These are phyloP conservation scores for Ciborinia camelliae DNA, from an alignment of 2,329 filamentous ascomycete genomes.

Conservation along the genomic window DNA sequence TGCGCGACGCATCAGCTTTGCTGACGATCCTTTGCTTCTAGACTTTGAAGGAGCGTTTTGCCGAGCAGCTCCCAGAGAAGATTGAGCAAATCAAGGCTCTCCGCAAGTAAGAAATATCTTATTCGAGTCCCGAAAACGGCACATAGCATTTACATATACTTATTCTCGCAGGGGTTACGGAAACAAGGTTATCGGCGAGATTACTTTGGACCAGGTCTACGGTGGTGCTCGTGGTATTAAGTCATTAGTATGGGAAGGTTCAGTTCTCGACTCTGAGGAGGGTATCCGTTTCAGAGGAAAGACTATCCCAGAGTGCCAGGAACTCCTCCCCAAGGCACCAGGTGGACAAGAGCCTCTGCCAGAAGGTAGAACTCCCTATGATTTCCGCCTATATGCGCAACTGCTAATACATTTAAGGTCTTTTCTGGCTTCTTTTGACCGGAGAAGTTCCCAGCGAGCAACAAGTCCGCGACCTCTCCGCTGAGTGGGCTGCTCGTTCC, in stretches of 20 bases:
- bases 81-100: constrained; percentile 99
- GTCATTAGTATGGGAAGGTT: constrained; percentile 97
- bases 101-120: constrained; percentile 68
- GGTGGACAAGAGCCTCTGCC: constrained; percentile 96
- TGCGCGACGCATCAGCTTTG: constrained; percentile 28
- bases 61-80: constrained; percentile 91
- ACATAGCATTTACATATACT: constrained; percentile 26
- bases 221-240: constrained; percentile 99
- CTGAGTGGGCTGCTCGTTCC: constrained; percentile 97
- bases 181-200: constrained; percentile 92
- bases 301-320: constrained; percentile 98
- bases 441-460: constrained; percentile 97
- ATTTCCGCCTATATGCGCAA: neutral
- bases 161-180: constrained; percentile 71
- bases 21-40: constrained; percentile 41
- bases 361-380: constrained; percentile 58
- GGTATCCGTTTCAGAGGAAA: constrained; percentile 99
- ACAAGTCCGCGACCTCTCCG: constrained; percentile 96
- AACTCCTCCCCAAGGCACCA: constrained; percentile 93
- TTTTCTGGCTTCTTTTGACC: constrained; percentile 99
- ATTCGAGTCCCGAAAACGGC: neutral
- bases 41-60: constrained; percentile 98
- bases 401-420: constrained; percentile 51
- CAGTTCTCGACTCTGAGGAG: constrained; percentile 96
- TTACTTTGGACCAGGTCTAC: constrained; percentile 99